Evolutionary conservation across 1,284 basidiomycete genomes (phyloP).

Genomic region (Meira miltonrushii): DNA sequence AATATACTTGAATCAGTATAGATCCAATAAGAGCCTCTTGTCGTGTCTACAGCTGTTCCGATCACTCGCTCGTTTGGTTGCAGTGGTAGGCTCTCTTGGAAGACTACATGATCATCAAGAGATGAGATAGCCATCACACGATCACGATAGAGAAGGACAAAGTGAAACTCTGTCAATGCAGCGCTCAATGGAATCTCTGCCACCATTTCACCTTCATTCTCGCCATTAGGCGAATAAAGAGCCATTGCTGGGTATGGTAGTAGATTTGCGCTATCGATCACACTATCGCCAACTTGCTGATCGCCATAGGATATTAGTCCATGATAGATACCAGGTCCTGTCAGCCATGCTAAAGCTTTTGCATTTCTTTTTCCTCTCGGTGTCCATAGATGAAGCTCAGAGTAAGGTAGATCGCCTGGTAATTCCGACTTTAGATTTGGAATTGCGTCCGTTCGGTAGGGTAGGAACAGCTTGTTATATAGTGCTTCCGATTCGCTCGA

Average conservation of each 20-base stretch:
- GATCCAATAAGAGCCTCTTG: constrained; percentile 87
- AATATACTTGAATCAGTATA: constrained; percentile 85
- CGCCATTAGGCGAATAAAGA: constrained; percentile 15
- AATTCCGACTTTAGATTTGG: constrained; percentile 48
- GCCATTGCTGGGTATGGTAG: constrained; percentile 47
- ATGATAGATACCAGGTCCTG: constrained; percentile 57
- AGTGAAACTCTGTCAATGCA: constrained; percentile 85
- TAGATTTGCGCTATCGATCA: constrained; percentile 66
- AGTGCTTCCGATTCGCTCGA: constrained; percentile 58
- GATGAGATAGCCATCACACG: constrained; percentile 72
- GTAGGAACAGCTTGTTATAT: constrained; percentile 42
- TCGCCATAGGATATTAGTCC: constrained; percentile 30
- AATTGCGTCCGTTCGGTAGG: constrained; percentile 33
- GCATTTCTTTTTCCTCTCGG: constrained; percentile 51
- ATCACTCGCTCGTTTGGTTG: constrained; percentile 37
- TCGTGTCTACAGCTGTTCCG: constrained; percentile 62
- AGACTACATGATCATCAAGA: constrained; percentile 74
- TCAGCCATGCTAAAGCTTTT: constrained; percentile 78
- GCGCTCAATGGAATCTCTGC: constrained; percentile 60
- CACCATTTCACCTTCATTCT: constrained; percentile 16
- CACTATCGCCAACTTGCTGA: constrained; percentile 60
- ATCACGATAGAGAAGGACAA: constrained; percentile 77
- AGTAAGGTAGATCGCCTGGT: constrained; percentile 42
- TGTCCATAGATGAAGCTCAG: constrained; percentile 55
- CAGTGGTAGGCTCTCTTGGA: constrained; percentile 63